phyloP scores from a whole-genome alignment of 306 rosid species.

The Rosa persica region DNA sequence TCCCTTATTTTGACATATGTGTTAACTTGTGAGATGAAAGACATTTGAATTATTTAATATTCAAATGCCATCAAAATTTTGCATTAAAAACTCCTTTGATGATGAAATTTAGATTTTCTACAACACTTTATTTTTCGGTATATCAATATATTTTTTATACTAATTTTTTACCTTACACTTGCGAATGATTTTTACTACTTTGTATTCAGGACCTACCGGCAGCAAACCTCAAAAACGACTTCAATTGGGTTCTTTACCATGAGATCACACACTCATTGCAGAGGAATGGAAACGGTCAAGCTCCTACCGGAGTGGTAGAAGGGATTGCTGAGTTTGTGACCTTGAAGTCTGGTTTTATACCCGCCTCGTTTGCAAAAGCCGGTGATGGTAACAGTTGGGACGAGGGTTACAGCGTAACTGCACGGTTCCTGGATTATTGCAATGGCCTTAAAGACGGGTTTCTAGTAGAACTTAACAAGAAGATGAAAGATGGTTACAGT shows the following conservation, averaged over 20 bases:
- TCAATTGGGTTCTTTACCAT: constrained; percentile 40
- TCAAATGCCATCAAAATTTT: too few species aligned
- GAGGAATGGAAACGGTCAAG: constrained; percentile 33
- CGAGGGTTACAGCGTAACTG: constrained; percentile 48
- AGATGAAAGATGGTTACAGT: constrained; percentile 37
- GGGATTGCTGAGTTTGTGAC: constrained; percentile 61
- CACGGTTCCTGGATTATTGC: constrained; percentile 54
- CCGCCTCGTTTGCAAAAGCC: constrained; percentile 28
- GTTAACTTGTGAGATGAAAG: too few species aligned
- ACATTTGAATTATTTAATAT: too few species aligned
- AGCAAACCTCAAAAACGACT: constrained; percentile 31
- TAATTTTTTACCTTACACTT: neutral
- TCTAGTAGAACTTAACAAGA: constrained; percentile 44
- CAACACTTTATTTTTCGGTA: too few species aligned
- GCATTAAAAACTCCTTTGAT: too few species aligned
- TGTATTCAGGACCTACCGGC: constrained; percentile 6
- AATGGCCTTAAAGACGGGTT: constrained; percentile 38
- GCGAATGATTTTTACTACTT: neutral
- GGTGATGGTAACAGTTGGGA: constrained; percentile 49
- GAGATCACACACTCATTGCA: constrained; percentile 43
- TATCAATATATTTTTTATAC: too few species aligned
- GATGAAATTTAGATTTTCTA: too few species aligned
- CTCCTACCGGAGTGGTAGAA: constrained; percentile 35
- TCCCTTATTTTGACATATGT: too few species aligned
- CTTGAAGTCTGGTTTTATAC: constrained; percentile 40